Base-by-base conservation (phyloP, 192 early-diverging fungal species). In the Backusella parvicylindrica region DNA sequence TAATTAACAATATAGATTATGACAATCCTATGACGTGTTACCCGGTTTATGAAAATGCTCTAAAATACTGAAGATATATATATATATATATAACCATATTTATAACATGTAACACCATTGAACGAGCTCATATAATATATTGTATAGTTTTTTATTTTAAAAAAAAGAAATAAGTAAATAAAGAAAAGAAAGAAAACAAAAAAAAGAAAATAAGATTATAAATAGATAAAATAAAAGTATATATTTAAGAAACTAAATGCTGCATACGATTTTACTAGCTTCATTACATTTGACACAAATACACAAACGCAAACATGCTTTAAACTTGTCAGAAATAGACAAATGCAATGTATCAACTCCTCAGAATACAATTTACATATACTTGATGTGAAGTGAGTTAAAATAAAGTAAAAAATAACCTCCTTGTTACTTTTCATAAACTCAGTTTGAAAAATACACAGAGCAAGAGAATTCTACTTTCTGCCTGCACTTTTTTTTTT, bases 21-120 rank as follows among this genome's bases (percentile, higher is more conserved):
- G 38, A 69, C 13, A 37, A 31, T 69, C 68, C 68, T 7, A 69
- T 69, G 68, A 43, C 68, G 36, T 69, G 68, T 41, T 69, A 30
- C 26, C 68, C 68, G 7, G 68, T 37, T n/a, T 69, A 41, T 43
- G 32, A 37, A 69, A 26, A 40, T 26, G 68, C 68, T 15, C 30
- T 69, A 16, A 43, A 15, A 43, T 43, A 15, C 15, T 15, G 0
- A 15, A 11, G 1, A 12, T 1, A 11, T 15, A 43, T 43, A 43
- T 43, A 43, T 11, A 43, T 7, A 43, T 43, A 43, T 43, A 43
- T 15, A 43, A 15, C 3, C 40, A 12, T 43, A 43, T 3, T 38
- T 9, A 38, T 3, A 38, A 38, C 11, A 15, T 11, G 41, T 15
- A 43, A 43, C 11, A 41, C 12, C 1, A 15, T 15, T 43, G 12